Evolutionary conservation across 2,329 filamentous ascomycete species (phyloP).

Genomic region (Diaporthe capsici): DNA sequence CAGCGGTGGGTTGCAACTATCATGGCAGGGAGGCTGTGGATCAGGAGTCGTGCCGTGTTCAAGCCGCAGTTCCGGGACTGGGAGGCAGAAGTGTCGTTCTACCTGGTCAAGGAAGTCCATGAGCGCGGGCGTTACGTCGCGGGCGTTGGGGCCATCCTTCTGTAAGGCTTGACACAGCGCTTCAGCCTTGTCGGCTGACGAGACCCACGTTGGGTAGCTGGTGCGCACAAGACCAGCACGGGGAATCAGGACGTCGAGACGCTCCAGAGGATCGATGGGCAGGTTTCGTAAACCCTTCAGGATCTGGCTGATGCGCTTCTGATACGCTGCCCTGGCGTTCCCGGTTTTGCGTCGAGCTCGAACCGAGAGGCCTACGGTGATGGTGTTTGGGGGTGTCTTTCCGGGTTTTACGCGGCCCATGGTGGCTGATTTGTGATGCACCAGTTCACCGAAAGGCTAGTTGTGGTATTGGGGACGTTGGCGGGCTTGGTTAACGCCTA

Average conservation of each 20-base stretch:
- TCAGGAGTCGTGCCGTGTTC: background rate
- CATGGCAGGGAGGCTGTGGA: background rate
- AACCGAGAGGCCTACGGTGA: slow-evolving; percentile 11
- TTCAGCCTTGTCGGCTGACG: slow-evolving; percentile 9
- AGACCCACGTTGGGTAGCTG: slow-evolving; percentile 20
- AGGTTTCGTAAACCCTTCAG: slow-evolving; percentile 14
- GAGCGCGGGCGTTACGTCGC: slow-evolving; percentile 15
- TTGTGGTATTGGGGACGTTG: background rate
- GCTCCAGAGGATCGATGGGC: slow-evolving; percentile 15
- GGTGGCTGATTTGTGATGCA: background rate
- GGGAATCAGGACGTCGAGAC: slow-evolving; percentile 16
- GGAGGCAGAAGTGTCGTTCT: background rate
- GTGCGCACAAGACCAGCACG: slow-evolving; percentile 13
- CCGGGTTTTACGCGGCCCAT: slow-evolving; percentile 4
- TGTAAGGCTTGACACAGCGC: slow-evolving; percentile 25
- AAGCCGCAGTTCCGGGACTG: background rate
- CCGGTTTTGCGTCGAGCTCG: slow-evolving; percentile 18
- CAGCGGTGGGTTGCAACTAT: background rate
- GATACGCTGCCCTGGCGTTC: slow-evolving; percentile 4
- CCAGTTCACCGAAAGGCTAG: background rate
- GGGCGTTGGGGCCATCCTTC: slow-evolving; percentile 1
- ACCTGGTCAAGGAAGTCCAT: slow-evolving; percentile 24
- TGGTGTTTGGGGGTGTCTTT: background rate
- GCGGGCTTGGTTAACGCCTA: background rate
- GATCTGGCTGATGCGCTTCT: slow-evolving; percentile 8